Conservation (phyloP, 1,284 basidiomycete genomes). For the Hemileccinum hortonii region DNA sequence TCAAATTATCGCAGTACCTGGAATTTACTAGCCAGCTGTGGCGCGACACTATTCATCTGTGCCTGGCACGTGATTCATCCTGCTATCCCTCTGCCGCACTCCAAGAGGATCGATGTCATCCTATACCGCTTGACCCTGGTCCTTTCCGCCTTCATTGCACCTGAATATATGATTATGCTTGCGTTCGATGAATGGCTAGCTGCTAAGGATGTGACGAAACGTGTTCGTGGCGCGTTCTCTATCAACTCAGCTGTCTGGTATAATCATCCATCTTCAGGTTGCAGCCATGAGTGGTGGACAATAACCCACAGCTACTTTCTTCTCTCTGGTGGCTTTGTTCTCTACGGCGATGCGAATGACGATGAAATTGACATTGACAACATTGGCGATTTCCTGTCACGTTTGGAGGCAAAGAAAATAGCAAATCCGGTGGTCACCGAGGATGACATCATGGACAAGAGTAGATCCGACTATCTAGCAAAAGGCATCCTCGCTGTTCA, state of each 20-base stretch:
- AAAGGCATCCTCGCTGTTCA: too few relatives aligned
- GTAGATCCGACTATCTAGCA: conserved; percentile 24
- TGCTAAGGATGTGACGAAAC: conserved; percentile 6
- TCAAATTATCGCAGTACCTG: too few relatives aligned
- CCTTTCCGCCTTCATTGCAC: too few relatives aligned
- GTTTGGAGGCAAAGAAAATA: conserved; percentile 2
- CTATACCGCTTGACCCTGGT: too few relatives aligned
- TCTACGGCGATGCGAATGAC: background rate
- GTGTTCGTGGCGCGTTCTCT: background rate
- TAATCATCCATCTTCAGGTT: conserved; percentile 5
- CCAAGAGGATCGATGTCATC: too few relatives aligned
- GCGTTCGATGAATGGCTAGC: conserved; percentile 25
- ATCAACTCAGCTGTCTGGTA: background rate
- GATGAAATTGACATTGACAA: background rate
- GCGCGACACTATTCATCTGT: too few relatives aligned
- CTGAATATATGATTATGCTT: background rate
- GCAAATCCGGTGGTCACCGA: conserved; percentile 9
- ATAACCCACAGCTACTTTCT: conserved; percentile 26
- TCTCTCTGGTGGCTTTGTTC: conserved; percentile 30
- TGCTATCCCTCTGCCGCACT: too few relatives aligned
- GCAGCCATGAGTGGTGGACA: conserved; percentile 16
- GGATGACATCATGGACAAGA: conserved; percentile 31
- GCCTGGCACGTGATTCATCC: too few relatives aligned
- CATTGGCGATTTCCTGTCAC: background rate
- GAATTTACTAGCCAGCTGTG: too few relatives aligned